Percentiles rank a stretch among this genome's conserved stretches.
These are phyloP conservation scores for Aspergillus spinulosporus DNA, from an alignment of 2,329 filamentous ascomycete species.

Conservation along the genomic window DNA sequence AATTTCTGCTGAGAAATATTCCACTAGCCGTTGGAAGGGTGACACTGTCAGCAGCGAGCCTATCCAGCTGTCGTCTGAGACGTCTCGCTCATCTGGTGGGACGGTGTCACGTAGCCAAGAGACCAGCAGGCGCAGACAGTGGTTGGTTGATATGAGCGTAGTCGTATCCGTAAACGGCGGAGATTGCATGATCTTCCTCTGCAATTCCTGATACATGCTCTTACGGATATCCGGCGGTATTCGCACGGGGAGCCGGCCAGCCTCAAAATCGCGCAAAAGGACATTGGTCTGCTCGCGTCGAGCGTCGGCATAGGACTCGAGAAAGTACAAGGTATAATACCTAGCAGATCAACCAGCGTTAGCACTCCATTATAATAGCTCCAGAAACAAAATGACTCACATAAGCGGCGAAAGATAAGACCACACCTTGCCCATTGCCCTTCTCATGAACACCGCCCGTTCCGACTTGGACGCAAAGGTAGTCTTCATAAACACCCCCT, in stretches of 20 bases:
- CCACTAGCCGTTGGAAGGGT: slow-evolving; percentile 41
- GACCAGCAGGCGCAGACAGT: slow-evolving; percentile 44
- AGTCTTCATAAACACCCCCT: slow-evolving; percentile 33
- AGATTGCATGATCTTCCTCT: slow-evolving; percentile 39
- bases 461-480: slow-evolving; percentile 37
- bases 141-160: slow-evolving; percentile 44
- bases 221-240: slow-evolving; percentile 36
- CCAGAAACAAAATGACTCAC: slow-evolving; percentile 27
- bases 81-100: slow-evolving; percentile 33
- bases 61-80: slow-evolving; percentile 41
- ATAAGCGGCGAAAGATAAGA: slow-evolving; percentile 45
- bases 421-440: slow-evolving; percentile 36
- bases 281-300: slow-evolving; percentile 39
- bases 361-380: not conserved
- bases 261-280: slow-evolving; percentile 41
- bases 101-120: slow-evolving; percentile 42
- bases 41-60: slow-evolving; percentile 43
- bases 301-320: slow-evolving; percentile 43
- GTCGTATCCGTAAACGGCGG: slow-evolving; percentile 44
- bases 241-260: slow-evolving; percentile 40
- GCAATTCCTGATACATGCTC: slow-evolving; percentile 39
- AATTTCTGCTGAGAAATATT: slow-evolving; percentile 47
- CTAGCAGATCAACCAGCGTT: slow-evolving; percentile 24
- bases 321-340: slow-evolving; percentile 45
- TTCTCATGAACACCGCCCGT: slow-evolving; percentile 36